A percentile compares a stretch with the other conserved stretches of the same genome.
phyloP scores from a whole-genome alignment of 2,329 filamentous ascomycete genomes.

The Akanthomyces lecanii region DNA sequence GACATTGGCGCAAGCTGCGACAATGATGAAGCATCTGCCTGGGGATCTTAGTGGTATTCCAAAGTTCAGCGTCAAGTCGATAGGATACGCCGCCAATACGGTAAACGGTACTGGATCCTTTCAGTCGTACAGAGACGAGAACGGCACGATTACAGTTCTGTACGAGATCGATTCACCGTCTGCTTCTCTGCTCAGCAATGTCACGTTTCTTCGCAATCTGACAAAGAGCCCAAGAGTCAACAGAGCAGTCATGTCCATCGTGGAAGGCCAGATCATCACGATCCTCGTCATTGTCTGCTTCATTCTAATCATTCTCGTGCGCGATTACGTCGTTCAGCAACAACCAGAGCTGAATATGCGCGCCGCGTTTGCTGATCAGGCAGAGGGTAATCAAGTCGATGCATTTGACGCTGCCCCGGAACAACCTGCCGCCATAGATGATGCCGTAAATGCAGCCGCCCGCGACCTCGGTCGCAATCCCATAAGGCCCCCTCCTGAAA shows the following conservation, averaged over 20 bases:
- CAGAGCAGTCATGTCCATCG: conserved; percentile 70
- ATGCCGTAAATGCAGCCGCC: not conserved
- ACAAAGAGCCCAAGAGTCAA: conserved; percentile 72
- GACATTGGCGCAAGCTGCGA: conserved; percentile 10
- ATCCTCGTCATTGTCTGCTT: conserved; percentile 87
- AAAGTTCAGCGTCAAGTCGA: conserved; percentile 4
- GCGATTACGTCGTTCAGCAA: conserved; percentile 97
- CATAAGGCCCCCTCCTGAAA: not conserved
- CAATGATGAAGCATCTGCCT: conserved; percentile 9
- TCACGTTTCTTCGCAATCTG: conserved; percentile 53
- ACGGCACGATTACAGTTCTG: conserved; percentile 5
- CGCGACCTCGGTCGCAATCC: not conserved
- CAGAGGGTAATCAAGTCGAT: conserved; percentile 19
- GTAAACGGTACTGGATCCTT: conserved; percentile 5
- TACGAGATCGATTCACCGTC: conserved; percentile 16
- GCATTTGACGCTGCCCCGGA: conserved; percentile 20
- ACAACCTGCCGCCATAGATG: not conserved
- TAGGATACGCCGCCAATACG: not conserved
- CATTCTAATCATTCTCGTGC: conserved; percentile 92
- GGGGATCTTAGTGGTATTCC: conserved; percentile 5
- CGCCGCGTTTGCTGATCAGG: conserved; percentile 53
- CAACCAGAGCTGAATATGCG: conserved; percentile 88
- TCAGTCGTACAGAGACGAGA: conserved; percentile 8
- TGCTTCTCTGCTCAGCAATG: conserved; percentile 51
- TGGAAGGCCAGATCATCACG: conserved; percentile 94